phyloP scores from a whole-genome alignment of 2,329 filamentous ascomycete species.

The Aspergillus sp. region DNA sequence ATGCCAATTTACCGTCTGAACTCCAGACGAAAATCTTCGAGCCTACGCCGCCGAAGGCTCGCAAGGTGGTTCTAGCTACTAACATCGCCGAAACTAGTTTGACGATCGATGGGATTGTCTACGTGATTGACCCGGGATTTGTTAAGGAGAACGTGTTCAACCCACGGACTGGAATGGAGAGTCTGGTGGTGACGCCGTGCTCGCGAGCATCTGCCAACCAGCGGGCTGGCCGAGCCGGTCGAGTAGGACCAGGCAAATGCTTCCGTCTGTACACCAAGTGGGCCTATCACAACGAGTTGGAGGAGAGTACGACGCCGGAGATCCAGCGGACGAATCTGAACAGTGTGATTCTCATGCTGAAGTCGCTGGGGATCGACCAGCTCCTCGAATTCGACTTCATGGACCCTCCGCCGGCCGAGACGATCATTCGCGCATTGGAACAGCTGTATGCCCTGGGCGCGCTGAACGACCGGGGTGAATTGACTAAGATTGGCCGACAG shows the following conservation, averaged over 20 bases:
- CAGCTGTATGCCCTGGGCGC: slow-evolving; percentile 88
- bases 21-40: slow-evolving; percentile 93
- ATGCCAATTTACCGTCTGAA: slow-evolving; percentile 88
- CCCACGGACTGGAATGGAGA: slow-evolving; percentile 87
- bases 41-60: slow-evolving; percentile 76
- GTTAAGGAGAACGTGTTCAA: slow-evolving; percentile 96
- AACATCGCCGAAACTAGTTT: slow-evolving; percentile 97
- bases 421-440: slow-evolving; percentile 84
- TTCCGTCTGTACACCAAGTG: slow-evolving; percentile 93
- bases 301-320: slow-evolving; percentile 87
- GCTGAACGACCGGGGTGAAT: slow-evolving; percentile 80
- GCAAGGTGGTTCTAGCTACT: slow-evolving; percentile 91
- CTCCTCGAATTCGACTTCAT: slow-evolving; percentile 94
- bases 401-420: slow-evolving; percentile 87
- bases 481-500: slow-evolving; percentile 87
- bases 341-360: slow-evolving; percentile 78
- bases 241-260: slow-evolving; percentile 88
- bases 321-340: slow-evolving; percentile 90
- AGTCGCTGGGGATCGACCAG: slow-evolving; percentile 88
- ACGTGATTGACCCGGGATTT: slow-evolving; percentile 93
- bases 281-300: slow-evolving; percentile 91
- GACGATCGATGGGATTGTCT: slow-evolving; percentile 94
- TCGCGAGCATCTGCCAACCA: slow-evolving; percentile 92
- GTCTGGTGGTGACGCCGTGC: slow-evolving; percentile 84
- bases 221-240: slow-evolving; percentile 85